Base-by-base conservation (phyloP, 2,329 filamentous ascomycete genomes). In the Sordariomycetes sp. region DNA sequence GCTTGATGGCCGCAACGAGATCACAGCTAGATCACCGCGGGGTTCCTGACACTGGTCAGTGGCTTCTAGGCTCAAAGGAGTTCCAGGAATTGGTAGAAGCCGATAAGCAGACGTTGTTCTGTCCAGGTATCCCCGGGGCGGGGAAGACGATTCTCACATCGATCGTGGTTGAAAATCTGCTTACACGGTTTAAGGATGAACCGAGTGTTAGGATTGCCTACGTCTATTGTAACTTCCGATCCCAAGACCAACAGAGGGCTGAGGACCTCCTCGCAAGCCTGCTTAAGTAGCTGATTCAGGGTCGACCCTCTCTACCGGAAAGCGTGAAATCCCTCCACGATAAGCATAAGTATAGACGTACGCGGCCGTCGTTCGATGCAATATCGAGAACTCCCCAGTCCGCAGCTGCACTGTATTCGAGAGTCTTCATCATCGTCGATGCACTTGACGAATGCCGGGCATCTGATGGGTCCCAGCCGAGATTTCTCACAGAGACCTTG, bases 81-180 rank as follows among this genome's bases (percentile, higher is more conserved):
- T 63, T 49, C 38, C 20, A 35, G 14, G 18, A 21, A 3, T 64
- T 55, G 59, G 1, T 50, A 0, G 24, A 36, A 3, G 25, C 32
- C 0, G 24, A 37, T 2, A 45, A 41, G 3, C 33, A 48, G 16
- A 58, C 46, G 0, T 32, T 69, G 1, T 31, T 31, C 11, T 65
- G 61, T 40, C 54, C 51, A 5, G 63, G 65, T 0, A 63, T 64
- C 17, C 63, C 63, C 0, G 65, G 66, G 1, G 57, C 64, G 0
- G 65, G 66, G 4, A 72, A 72, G 26, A 48, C 46, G 1, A 38
- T 49, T 2, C 21, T 49, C 14, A 34, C 41, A 2, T 44, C 47
- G 0, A 38, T 46, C 3, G 34, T 49, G 0, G n/a, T 46, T 3
- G 38, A 47, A 0, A 17, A 51, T 3, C 14, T 49, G 1, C 9